A percentile compares a stretch with the other conserved stretches of the same genome.
phyloP scores from a whole-genome alignment of 2,329 filamentous ascomycete genomes.

The Geosmithia morbida region DNA sequence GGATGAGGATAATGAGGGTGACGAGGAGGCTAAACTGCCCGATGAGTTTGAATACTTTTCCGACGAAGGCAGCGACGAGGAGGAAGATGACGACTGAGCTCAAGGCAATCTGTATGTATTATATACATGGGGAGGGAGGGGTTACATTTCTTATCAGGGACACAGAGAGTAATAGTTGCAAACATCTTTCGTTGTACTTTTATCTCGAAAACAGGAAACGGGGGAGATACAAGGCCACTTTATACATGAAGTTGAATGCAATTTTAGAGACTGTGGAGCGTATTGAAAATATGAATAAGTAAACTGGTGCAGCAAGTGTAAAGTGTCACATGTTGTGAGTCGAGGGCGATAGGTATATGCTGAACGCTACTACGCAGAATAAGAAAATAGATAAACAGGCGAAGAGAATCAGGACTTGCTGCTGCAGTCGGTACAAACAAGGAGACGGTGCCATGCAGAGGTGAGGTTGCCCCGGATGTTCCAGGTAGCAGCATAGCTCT shows the following conservation, averaged over 20 bases:
- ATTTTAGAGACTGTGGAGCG: too few relatives aligned
- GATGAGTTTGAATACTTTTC: conserved; percentile 68
- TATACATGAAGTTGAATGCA: not conserved
- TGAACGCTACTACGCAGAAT: too few relatives aligned
- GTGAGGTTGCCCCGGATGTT: conserved; percentile 51
- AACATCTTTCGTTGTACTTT: not conserved
- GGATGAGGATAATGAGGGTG: conserved; percentile 68
- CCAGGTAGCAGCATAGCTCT: conserved; percentile 43
- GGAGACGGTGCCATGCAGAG: conserved; percentile 51
- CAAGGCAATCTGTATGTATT: not conserved
- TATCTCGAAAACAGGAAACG: not conserved
- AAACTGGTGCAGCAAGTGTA: too few relatives aligned
- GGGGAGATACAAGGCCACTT: not conserved
- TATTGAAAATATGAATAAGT: too few relatives aligned
- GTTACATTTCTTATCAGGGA: not conserved
- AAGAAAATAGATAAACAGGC: too few relatives aligned
- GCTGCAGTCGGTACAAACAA: conserved; percentile 18
- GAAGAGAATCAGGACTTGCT: not conserved
- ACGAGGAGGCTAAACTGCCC: conserved; percentile 57
- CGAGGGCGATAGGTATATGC: too few relatives aligned
- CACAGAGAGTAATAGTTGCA: conserved; percentile 1
- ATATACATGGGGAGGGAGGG: not conserved
- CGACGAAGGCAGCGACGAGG: conserved; percentile 39
- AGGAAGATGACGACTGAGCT: conserved; percentile 14
- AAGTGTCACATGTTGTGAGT: too few relatives aligned